Evolutionary conservation across 371 early-diverging fungal species (phyloP).

Genomic region (Apophysomyces elegans): DNA sequence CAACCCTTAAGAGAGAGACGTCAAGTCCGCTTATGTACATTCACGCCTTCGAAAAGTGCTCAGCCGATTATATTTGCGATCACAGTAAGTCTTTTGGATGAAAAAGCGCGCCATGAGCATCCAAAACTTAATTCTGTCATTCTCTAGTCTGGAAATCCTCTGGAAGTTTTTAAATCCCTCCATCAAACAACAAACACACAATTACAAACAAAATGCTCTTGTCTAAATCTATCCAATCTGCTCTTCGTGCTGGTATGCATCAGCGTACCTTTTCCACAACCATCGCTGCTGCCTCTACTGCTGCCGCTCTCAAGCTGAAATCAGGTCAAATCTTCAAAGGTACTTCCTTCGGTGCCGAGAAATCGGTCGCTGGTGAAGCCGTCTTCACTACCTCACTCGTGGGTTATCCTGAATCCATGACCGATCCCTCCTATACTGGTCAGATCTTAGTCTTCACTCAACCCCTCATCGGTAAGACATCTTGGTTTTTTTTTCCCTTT

Average conservation of each 20-base stretch:
- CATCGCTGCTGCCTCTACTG: constrained; percentile 42
- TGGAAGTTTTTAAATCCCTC: constrained; percentile 35
- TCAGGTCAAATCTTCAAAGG: constrained; percentile 79
- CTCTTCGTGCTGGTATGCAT: constrained; percentile 1
- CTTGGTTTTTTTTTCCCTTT: background rate
- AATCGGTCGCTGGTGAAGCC: constrained; percentile 69
- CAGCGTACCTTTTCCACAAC: constrained; percentile 28
- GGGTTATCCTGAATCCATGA: constrained; percentile 95
- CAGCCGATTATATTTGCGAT: constrained; percentile 84
- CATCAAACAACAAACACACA: background rate
- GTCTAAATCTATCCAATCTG: constrained; percentile 12
- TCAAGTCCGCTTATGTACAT: constrained; percentile 68
- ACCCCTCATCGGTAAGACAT: constrained; percentile 80
- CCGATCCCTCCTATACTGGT: constrained; percentile 95
- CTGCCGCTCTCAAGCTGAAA: constrained; percentile 76
- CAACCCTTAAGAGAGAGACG: constrained; percentile 15
- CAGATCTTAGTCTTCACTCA: constrained; percentile 95
- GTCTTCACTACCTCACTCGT: constrained; percentile 94
- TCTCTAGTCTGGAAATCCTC: constrained; percentile 62
- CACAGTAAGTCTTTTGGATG: constrained; percentile 58
- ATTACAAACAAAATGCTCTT: constrained; percentile 1
- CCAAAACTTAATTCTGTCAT: background rate
- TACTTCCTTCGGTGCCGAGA: constrained; percentile 75
- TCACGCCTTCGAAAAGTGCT: constrained; percentile 82
- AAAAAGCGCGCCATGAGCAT: background rate